Evolutionary conservation across 1,284 basidiomycete genomes (phyloP).

Genomic region (Cutaneotrichosporon mucoides): DNA sequence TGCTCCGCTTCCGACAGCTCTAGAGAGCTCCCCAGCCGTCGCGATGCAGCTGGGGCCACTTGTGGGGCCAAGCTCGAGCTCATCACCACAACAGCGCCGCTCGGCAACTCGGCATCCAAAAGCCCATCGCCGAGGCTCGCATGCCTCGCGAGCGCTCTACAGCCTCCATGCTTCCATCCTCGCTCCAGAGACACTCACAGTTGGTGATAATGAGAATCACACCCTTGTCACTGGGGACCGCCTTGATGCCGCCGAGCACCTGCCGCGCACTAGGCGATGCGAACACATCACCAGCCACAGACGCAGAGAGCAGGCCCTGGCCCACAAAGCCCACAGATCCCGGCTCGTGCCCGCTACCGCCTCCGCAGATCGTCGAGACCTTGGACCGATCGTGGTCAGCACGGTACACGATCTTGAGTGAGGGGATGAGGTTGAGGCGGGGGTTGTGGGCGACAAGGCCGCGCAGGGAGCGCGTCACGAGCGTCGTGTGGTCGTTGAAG

Average conservation of each 20-base stretch:
- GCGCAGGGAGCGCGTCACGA: conserved; percentile 44
- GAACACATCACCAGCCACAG: conserved; percentile 54
- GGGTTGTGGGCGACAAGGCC: conserved; percentile 48
- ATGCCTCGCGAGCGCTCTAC: conserved; percentile 7
- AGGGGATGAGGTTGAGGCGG: conserved; percentile 44
- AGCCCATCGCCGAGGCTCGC: too few species aligned
- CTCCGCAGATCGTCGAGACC: conserved; percentile 52
- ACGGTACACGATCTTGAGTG: conserved; percentile 48
- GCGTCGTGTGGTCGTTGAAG: conserved; percentile 48
- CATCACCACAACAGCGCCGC: too few species aligned
- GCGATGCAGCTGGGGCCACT: too few species aligned
- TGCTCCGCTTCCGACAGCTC: too few species aligned
- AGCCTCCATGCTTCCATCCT: too few species aligned
- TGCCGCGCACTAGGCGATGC: conserved; percentile 53
- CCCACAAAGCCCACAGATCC: conserved; percentile 48
- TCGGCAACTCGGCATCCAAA: too few species aligned
- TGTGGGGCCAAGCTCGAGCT: too few species aligned
- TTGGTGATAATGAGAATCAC: conserved; percentile 51
- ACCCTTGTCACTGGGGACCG: conserved; percentile 49
- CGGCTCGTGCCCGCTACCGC: conserved; percentile 53
- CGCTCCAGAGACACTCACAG: conserved; percentile 30
- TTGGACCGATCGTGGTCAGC: conserved; percentile 47
- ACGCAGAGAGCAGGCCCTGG: conserved; percentile 49
- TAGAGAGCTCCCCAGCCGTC: too few species aligned
- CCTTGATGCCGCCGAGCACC: conserved; percentile 51